Conservation (phyloP, 805 yeast species). For the Schizosaccharomyces cryophilus region DNA sequence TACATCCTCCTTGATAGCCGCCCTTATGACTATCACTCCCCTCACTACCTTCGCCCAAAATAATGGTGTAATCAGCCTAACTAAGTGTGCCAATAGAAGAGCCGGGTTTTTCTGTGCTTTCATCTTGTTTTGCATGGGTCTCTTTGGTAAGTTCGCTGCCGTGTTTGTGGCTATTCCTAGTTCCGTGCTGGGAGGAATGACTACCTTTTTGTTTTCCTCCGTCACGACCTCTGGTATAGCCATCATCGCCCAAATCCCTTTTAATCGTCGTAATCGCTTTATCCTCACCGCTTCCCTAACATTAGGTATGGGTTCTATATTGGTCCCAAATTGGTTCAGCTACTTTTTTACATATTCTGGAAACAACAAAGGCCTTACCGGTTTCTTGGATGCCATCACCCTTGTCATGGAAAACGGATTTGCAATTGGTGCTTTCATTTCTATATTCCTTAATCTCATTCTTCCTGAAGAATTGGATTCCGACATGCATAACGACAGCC, state of each 20-base stretch:
- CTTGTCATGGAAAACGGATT: constrained; percentile 52
- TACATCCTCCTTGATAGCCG: constrained; percentile 49
- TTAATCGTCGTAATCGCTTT: constrained; percentile 51
- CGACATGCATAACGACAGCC: neutral
- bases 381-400: constrained; percentile 43
- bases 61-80: constrained; percentile 79
- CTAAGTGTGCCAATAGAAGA: constrained; percentile 69
- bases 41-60: constrained; percentile 84
- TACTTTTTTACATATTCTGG: constrained; percentile 43
- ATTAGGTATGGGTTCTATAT: constrained; percentile 42
- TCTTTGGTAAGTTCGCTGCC: constrained; percentile 68
- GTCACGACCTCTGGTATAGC: constrained; percentile 55
- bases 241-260: constrained; percentile 28
- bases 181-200: constrained; percentile 74
- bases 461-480: constrained; percentile 26
- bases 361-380: constrained; percentile 27
- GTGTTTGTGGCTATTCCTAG: constrained; percentile 58
- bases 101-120: constrained; percentile 64
- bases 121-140: constrained; percentile 64
- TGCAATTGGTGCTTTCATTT: constrained; percentile 44
- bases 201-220: constrained; percentile 46
- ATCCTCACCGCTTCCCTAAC: constrained; percentile 39
- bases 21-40: constrained; percentile 66
- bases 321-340: constrained; percentile 41
- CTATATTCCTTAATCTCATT: constrained; percentile 33